phyloP scores from a whole-genome alignment of 169 alveolate species.

The Condylostoma magnum region DNA sequence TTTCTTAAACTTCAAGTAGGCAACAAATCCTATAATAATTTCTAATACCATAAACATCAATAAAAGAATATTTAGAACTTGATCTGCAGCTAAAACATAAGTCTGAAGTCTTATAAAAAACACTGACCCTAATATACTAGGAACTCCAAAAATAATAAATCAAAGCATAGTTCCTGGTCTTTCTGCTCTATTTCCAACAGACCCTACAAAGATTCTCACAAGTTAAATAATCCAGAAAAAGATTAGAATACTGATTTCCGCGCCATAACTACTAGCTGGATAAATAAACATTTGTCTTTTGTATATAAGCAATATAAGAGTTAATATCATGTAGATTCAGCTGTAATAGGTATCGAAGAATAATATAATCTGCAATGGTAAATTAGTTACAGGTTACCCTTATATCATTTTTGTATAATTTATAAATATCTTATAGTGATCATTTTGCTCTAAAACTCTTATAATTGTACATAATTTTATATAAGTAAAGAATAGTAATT shows the following conservation, averaged over 20 bases:
- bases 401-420: slow-evolving; percentile 16
- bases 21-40: not conserved
- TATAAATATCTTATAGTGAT: too few relatives aligned
- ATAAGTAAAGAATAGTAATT: too few relatives aligned
- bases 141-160: not conserved
- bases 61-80: not conserved
- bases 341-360: not conserved
- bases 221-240: not conserved
- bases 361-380: slow-evolving; percentile 12
- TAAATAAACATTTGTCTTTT: slow-evolving; percentile 1
- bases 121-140: not conserved
- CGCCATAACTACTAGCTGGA: not conserved
- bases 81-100: slow-evolving; percentile 23
- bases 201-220: slow-evolving; percentile 2
- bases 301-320: not conserved
- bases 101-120: not conserved
- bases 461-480: too few relatives aligned
- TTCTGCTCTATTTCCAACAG: slow-evolving; percentile 29
- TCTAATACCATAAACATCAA: slow-evolving; percentile 3
- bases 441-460: too few relatives aligned
- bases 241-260: not conserved
- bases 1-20: not conserved
- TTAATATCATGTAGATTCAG: slow-evolving; percentile 1
- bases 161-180: not conserved
- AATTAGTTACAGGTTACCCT: slow-evolving; percentile 12